Evolutionary conservation across 108 stramenopile species (phyloP).

Genomic region (Pseudonitzschia delicatissima): DNA sequence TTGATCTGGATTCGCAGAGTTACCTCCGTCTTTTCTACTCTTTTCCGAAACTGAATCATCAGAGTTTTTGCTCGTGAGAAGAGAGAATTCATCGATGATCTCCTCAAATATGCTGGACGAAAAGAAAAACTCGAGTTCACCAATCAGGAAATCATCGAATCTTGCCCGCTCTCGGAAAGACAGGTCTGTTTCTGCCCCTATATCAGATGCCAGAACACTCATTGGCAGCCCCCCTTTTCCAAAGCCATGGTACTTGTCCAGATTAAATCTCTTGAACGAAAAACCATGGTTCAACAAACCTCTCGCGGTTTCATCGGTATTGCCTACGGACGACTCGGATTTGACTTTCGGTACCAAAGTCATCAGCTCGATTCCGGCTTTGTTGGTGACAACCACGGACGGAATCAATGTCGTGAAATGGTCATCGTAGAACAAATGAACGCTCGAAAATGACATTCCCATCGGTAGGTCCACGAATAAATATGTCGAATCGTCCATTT

Average conservation of each 20-base stretch:
- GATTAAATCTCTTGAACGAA: conserved; percentile 25
- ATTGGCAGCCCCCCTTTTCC: conserved; percentile 43
- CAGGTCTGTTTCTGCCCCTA: conserved; percentile 14
- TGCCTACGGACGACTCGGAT: conserved; percentile 9
- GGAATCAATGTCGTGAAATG: conserved; percentile 19
- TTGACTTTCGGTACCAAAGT: conserved; percentile 20
- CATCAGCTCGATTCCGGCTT: conserved; percentile 39
- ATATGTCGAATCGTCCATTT: conserved; percentile 13
- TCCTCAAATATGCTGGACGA: conserved; percentile 30
- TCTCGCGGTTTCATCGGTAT: conserved; percentile 5
- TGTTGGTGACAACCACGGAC: conserved; percentile 31
- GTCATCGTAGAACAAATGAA: conserved; percentile 45
- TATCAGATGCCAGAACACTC: conserved; percentile 27
- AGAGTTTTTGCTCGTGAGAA: neutral
- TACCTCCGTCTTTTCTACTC: neutral
- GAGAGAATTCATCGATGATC: conserved; percentile 30
- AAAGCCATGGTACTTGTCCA: conserved; percentile 38
- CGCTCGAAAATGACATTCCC: conserved; percentile 25
- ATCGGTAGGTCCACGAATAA: conserved; percentile 29
- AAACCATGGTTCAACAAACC: neutral
- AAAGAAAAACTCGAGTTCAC: conserved; percentile 44
- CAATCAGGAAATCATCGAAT: conserved; percentile 34
- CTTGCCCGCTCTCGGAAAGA: conserved; percentile 15
- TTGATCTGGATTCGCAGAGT: too few relatives aligned
- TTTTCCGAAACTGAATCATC: neutral